Percentiles rank a stretch among this genome's conserved stretches.
phyloP scores from a whole-genome alignment of 2,329 filamentous ascomycete species.

The Neonectria coccinea region DNA sequence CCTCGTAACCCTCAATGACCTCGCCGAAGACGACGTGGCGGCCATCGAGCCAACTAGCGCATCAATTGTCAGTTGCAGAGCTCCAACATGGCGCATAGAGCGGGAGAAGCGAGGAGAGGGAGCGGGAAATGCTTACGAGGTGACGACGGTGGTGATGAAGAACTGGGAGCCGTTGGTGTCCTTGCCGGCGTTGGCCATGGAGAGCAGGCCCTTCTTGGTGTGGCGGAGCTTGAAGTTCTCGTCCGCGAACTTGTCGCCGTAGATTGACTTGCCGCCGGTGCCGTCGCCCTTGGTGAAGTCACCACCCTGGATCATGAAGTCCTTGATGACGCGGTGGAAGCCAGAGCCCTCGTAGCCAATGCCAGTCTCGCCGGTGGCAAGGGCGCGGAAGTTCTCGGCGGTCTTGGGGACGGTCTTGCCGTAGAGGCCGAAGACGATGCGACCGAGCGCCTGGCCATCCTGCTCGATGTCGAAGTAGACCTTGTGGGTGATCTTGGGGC shows the following conservation, averaged over 20 bases:
- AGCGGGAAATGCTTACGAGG: slow-evolving; percentile 65
- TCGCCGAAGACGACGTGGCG: slow-evolving; percentile 90
- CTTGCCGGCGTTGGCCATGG: slow-evolving; percentile 87
- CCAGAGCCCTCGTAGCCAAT: slow-evolving; percentile 83
- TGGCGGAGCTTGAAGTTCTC: slow-evolving; percentile 98
- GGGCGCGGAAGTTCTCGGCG: slow-evolving; percentile 78
- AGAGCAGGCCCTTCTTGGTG: slow-evolving; percentile 84
- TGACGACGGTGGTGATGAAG: slow-evolving; percentile 89
- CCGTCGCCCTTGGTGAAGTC: slow-evolving; percentile 88
- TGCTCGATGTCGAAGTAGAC: slow-evolving; percentile 89
- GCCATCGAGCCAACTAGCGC: slow-evolving; percentile 80
- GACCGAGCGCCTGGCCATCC: slow-evolving; percentile 79
- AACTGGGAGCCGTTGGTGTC: slow-evolving; percentile 92
- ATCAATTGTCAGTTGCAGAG: slow-evolving; percentile 18
- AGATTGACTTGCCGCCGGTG: slow-evolving; percentile 90
- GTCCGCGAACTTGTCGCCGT: slow-evolving; percentile 84
- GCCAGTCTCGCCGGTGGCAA: slow-evolving; percentile 88
- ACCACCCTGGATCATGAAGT: slow-evolving; percentile 93
- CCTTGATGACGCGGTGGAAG: slow-evolving; percentile 92
- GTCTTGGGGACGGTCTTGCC: slow-evolving; percentile 88
- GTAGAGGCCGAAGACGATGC: slow-evolving; percentile 85
- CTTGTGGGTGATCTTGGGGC: slow-evolving; percentile 96
- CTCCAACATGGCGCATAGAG: slow-evolving; percentile 1
- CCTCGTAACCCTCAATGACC: slow-evolving; percentile 85
- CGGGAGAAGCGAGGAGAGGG: neutral